These are phyloP conservation scores for Isatis tinctoria DNA, from an alignment of 345 rosid genomes.

Conservation along the genomic window DNA sequence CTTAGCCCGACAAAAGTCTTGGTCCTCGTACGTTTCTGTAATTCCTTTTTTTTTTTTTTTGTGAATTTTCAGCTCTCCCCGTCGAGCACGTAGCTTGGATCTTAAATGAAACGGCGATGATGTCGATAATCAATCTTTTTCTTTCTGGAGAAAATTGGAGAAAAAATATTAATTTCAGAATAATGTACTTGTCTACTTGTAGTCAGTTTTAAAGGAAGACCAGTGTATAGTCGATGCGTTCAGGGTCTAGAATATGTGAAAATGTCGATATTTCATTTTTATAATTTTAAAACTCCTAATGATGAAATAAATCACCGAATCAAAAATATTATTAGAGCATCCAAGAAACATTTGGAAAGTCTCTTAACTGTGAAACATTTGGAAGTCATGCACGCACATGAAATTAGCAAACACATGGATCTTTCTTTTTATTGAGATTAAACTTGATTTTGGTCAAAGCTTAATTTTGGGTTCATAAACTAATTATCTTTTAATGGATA, in stretches of 20 bases:
- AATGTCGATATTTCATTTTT: background rate
- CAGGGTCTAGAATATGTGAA: background rate
- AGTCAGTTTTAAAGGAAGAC: background rate
- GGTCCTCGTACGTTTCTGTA: conserved; percentile 5
- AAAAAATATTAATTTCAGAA: background rate
- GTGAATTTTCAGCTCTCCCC: background rate
- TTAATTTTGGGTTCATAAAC: no score
- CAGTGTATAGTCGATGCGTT: background rate
- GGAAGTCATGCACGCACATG: conserved; percentile 27
- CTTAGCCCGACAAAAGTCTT: conserved; percentile 27
- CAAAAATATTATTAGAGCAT: conserved; percentile 5
- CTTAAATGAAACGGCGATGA: conserved; percentile 12
- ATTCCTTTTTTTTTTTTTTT: background rate
- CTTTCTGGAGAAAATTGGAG: background rate
- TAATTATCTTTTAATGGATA: no score
- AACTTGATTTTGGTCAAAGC: no score
- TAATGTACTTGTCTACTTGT: background rate
- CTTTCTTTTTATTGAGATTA: conserved; percentile 8
- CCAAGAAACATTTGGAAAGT: background rate
- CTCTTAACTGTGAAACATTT: background rate
- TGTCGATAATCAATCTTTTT: background rate
- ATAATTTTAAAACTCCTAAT: background rate
- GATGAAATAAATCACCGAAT: background rate
- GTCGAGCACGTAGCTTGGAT: conserved; percentile 1
- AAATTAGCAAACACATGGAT: background rate